phyloP scores from a whole-genome alignment of 1,139 yeast species.

The Geotrichum europaeum region DNA sequence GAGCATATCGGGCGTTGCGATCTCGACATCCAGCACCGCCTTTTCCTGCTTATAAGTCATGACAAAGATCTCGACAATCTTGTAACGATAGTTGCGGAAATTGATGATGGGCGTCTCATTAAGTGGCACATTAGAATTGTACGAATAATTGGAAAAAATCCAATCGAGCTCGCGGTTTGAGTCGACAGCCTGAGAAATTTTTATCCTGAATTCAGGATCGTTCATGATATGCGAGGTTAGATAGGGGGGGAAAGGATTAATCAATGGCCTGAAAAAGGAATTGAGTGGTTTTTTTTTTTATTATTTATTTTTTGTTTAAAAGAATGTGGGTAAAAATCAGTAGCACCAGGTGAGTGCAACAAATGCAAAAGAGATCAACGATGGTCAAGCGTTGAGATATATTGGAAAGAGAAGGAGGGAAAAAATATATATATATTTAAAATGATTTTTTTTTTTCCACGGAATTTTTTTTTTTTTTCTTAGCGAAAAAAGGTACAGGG shows the following conservation, averaged over 20 bases:
- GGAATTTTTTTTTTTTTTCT: no score
- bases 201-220: conserved; percentile 15
- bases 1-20: conserved; percentile 17
- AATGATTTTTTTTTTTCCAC: no score
- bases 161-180: conserved; percentile 15
- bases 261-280: neutral
- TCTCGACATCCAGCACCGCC: conserved; percentile 16
- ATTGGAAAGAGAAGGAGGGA: no score
- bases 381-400: no score
- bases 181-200: conserved; percentile 12
- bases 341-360: no score
- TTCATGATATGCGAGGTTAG: conserved; percentile 1
- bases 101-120: conserved; percentile 18
- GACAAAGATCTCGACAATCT: conserved; percentile 17
- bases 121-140: conserved; percentile 8
- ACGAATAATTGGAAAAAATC: conserved; percentile 11
- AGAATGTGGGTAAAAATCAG: neutral
- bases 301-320: neutral
- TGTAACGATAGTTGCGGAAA: conserved; percentile 19
- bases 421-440: no score
- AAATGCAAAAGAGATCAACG: no score
- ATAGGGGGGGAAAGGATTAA: neutral
- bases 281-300: no score
- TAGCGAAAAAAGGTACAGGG: no score
- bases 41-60: conserved; percentile 19